Base-by-base conservation (phyloP, 352 stramenopile genomes). In the Globisporangium nunn region DNA sequence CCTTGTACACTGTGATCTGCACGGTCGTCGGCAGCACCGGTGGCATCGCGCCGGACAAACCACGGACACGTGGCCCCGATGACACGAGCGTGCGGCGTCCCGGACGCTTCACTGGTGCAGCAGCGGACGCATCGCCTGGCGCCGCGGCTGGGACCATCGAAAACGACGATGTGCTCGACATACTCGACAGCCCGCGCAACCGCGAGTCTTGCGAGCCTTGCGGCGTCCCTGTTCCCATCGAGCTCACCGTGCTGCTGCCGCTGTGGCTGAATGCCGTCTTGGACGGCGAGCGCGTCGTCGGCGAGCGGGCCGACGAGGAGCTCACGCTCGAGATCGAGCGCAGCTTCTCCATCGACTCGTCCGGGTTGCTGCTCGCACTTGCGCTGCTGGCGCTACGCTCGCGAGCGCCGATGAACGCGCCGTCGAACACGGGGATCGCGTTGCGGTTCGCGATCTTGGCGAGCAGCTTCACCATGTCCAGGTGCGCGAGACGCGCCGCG, bases 401-500 rank as follows among this genome's bases (percentile, higher is more conserved):
- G 23, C 80, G 76, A 43, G 66, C 59, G 48, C 70, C 72, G 1
- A 52, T 65, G 35, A 51, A 63, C 17, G 55, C 39, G 23, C 48
- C 40, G 28, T 85, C 69, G 51, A 76, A 80, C 30, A 66, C 70
- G 40, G 81, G 72, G 39, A 72, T 75, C 7, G 79, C 88, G 54
- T 89, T 93, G 35, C 83, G 82, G 64, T 95, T 95, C 2, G 81
- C 85, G 52, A 93, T 84, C 68, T 87, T 91, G 1, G 83, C 73
- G 17, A 96, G 67, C 43, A 93, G 64, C 29, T 90, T 86, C 5
- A 94, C 78, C 83, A 95, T 93, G 53, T 93, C 85, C 15, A 93
- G 39, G 59, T 95, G 81, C 1, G 79, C 82, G 8, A 94, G 60
- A 4, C 78, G 79, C 10, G 68, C 70, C 0, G 87, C 83, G 53